Conservation (phyloP, 768 basidiomycete species). For the Mycena capillaripes region DNA sequence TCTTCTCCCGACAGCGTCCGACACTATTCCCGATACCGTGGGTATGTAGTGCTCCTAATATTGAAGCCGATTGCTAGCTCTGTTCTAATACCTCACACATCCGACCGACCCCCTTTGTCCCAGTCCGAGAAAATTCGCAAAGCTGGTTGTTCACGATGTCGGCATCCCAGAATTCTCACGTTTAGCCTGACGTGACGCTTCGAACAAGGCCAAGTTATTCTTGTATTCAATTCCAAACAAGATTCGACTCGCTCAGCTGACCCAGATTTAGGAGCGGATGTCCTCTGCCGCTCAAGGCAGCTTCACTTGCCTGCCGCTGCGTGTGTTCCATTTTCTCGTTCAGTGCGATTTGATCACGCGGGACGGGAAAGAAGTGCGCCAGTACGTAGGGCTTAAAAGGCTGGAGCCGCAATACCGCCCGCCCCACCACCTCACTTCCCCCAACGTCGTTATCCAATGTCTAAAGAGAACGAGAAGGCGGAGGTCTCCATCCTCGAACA, state of each 20-base stretch:
- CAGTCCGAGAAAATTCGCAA: too few species aligned
- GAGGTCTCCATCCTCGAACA: slow-evolving; percentile 10
- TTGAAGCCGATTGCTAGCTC: too few species aligned
- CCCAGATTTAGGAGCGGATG: background rate
- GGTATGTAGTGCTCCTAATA: too few species aligned
- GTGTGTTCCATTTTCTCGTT: slow-evolving; percentile 15
- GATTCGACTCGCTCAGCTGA: background rate
- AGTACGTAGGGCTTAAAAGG: background rate
- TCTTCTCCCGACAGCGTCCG: too few species aligned
- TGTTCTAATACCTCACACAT: too few species aligned
- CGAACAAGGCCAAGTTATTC: background rate
- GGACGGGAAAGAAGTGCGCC: slow-evolving; percentile 12
- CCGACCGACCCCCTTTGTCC: too few species aligned
- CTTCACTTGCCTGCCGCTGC: background rate
- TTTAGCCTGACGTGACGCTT: too few species aligned
- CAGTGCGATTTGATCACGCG: slow-evolving; percentile 12
- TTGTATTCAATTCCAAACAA: background rate
- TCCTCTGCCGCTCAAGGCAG: background rate
- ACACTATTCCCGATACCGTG: too few species aligned
- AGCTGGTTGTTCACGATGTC: too few species aligned
- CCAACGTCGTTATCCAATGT: slow-evolving; percentile 16
- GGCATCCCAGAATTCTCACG: too few species aligned
- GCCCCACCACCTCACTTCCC: background rate
- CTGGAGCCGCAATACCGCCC: background rate
- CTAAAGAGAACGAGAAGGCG: slow-evolving; percentile 25